Conservation (phyloP, 1,284 basidiomycete species). For the Phellinidium pouzarii region DNA sequence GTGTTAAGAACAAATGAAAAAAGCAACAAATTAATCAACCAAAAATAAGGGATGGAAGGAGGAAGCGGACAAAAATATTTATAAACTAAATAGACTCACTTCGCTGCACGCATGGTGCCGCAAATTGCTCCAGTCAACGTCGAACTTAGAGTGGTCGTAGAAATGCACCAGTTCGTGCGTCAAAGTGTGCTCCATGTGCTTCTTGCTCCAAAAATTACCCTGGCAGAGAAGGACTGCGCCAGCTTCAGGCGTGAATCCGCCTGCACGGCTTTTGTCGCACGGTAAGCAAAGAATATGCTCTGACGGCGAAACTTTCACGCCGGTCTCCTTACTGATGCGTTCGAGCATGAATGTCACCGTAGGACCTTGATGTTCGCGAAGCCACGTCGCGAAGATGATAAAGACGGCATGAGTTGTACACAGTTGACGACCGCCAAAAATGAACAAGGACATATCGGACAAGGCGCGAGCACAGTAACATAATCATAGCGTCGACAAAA, state of each 20-base stretch:
- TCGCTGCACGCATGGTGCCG: conserved; percentile 95
- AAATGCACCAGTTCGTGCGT: conserved; percentile 94
- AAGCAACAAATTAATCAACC: too few relatives aligned
- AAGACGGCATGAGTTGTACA: not conserved
- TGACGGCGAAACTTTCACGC: conserved; percentile 50
- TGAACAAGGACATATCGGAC: not conserved
- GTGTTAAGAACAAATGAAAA: too few relatives aligned
- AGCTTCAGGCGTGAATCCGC: conserved; percentile 75
- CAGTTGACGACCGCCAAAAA: not conserved
- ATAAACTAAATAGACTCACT: conserved; percentile 40
- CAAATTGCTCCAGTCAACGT: conserved; percentile 86
- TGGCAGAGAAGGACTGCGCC: conserved; percentile 81
- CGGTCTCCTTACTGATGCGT: conserved; percentile 66
- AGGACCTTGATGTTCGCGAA: conserved; percentile 51
- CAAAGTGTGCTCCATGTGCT: conserved; percentile 89
- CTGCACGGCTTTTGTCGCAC: conserved; percentile 67
- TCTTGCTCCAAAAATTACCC: conserved; percentile 73
- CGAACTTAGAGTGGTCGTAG: conserved; percentile 92
- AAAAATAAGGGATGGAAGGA: not conserved
- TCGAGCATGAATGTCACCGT: conserved; percentile 84
- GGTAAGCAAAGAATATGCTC: conserved; percentile 78
- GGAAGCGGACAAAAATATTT: not conserved
- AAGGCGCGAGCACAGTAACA: not conserved
- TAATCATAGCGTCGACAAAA: not conserved
- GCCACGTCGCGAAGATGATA: not conserved